Base-by-base conservation (phyloP, 1,139 yeast genomes). In the Scheffersomyces titani region DNA sequence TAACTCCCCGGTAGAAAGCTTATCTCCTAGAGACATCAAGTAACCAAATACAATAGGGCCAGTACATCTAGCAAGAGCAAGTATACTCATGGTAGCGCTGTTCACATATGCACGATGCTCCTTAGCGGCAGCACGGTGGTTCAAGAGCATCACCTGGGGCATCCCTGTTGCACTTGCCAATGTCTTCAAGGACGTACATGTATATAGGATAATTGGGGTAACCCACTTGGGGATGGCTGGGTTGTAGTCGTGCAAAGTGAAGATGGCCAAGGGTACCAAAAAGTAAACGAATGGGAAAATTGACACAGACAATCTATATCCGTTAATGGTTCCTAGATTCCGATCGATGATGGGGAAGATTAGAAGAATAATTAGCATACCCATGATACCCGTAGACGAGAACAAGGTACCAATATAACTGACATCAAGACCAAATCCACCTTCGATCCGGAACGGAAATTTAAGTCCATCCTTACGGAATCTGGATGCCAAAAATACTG, bases 341-440 rank as follows among this genome's bases (percentile, higher is more conserved):
- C 86, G 72, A 63, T 87, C 90, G 54, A 86, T 70, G 52, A 72
- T 71, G 4, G 91, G 91, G 66, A 83, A 86, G 2, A 84, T 64
- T 46, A 86, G 66, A 51, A 84, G 59, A 53, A 86, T 81, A 51
- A 81, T 75, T 52, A 84, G 62, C 19, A 85, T 82, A 1, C 90
- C 90, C 44, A 81, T 70, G 49, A 83, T 64, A 3, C 91, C 91
- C 3, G 88, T 83, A 2, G 78, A 65, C 3, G 89, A 84, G 53
- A 87, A 71, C 51, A 86, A 68, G 7, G 75, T 71, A 51, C 90
- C 91, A 54, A 87, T 86, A 47, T 57, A 57, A 40, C 60, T 60
- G 20, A 66, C 55, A 50, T 63, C 64, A 52, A 73, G 72, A 11
- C 85, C 84, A 52, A 83, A 69, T 0, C 87, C 87, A 51, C 87